A percentile compares a stretch with the other conserved stretches of the same genome.
Evolutionary conservation across 2,329 filamentous ascomycete genomes (phyloP).

Genomic region (Cytospora mali): DNA sequence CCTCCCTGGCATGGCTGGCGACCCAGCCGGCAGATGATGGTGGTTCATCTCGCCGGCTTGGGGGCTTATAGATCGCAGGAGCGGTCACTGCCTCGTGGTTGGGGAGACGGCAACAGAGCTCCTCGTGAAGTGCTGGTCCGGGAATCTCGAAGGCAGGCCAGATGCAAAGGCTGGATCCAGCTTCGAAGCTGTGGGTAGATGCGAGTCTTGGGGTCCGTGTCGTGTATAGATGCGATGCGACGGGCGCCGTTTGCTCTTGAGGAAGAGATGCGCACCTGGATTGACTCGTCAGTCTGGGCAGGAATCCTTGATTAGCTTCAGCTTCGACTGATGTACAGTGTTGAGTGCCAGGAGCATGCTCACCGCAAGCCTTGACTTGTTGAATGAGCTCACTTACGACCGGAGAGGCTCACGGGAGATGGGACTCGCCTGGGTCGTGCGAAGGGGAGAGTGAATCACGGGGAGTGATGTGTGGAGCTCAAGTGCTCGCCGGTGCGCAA

Average conservation of each 20-base stretch:
- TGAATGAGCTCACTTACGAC: slow-evolving; percentile 1
- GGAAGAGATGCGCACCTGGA: background rate
- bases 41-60: slow-evolving; percentile 77
- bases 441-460: background rate
- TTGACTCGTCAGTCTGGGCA: slow-evolving; percentile 7
- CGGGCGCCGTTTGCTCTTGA: slow-evolving; percentile 2
- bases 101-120: slow-evolving; percentile 11
- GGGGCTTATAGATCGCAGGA: slow-evolving; percentile 43
- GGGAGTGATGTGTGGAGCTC: slow-evolving; percentile 15
- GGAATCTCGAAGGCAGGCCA: background rate
- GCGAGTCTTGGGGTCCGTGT: background rate
- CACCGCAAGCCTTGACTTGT: background rate
- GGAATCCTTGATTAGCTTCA: slow-evolving; percentile 12
- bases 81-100: slow-evolving; percentile 34
- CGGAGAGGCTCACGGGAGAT: background rate
- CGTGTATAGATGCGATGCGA: background rate
- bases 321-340: background rate
- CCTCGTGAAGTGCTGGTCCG: slow-evolving; percentile 13
- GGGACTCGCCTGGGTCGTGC: background rate
- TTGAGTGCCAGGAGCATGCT: slow-evolving; percentile 9
- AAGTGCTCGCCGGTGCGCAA: slow-evolving; percentile 17
- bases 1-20: slow-evolving; percentile 56
- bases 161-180: background rate
- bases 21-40: slow-evolving; percentile 77
- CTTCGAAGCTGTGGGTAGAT: background rate